Conservation (phyloP, 192 early-diverging fungal species). For the Jimgerdemannia flammicorona region DNA sequence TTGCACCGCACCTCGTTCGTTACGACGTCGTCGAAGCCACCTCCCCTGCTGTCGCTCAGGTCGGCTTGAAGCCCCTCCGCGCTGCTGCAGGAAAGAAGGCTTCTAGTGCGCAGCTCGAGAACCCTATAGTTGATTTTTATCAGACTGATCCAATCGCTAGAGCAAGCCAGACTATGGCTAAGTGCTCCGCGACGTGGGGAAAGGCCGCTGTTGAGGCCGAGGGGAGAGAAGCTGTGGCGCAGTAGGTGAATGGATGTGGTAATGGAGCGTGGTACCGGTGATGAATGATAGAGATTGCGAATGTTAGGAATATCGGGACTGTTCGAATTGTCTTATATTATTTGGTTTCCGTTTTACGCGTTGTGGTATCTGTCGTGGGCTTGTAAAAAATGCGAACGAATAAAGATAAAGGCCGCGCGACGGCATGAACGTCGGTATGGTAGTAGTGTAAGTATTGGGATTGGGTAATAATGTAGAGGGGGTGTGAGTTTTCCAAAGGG, state of each 20-base stretch:
- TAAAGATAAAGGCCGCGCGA: no score
- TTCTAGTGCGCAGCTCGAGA: slow-evolving; percentile 43
- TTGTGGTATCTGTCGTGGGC: no score
- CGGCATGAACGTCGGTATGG: no score
- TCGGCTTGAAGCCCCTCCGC: slow-evolving; percentile 62
- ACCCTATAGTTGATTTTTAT: slow-evolving; percentile 86
- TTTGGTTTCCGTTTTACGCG: no score
- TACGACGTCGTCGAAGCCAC: slow-evolving; percentile 65
- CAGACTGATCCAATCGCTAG: slow-evolving; percentile 92
- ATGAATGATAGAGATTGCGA: no score
- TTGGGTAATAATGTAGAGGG: no score
- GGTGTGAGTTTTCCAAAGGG: no score
- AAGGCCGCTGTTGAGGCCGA: slow-evolving; percentile 12
- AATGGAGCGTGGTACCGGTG: no score
- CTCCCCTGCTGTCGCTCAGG: slow-evolving; percentile 36
- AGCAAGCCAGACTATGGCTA: slow-evolving; percentile 94
- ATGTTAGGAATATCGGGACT: no score
- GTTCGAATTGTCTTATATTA: no score
- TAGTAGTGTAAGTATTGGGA: no score
- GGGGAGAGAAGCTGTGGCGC: background rate
- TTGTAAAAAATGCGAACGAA: no score
- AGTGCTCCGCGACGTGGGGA: slow-evolving; percentile 67
- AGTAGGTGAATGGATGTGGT: background rate
- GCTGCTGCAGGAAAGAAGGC: slow-evolving; percentile 26
- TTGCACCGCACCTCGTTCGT: slow-evolving; percentile 79